These are phyloP conservation scores for Trichosporon coremiiforme DNA, from an alignment of 1,284 basidiomycete species.

Conservation along the genomic window DNA sequence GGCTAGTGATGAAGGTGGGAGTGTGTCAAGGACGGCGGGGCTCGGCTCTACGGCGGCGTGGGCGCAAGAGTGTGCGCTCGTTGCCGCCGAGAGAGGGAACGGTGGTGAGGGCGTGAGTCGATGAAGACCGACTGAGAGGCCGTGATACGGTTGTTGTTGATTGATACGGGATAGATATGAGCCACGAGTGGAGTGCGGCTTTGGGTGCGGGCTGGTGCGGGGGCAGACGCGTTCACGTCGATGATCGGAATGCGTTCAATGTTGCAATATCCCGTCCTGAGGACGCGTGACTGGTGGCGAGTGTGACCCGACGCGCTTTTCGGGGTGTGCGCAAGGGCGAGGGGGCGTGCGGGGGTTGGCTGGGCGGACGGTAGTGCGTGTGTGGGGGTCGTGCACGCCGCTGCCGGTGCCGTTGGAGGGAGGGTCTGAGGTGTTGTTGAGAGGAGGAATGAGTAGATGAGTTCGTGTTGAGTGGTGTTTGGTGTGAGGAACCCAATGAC, in stretches of 20 bases:
- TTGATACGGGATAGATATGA: not conserved
- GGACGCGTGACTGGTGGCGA: constrained; percentile 17
- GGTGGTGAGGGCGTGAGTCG: not conserved
- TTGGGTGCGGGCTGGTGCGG: constrained; percentile 11
- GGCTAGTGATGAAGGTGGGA: not conserved
- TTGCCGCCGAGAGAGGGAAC: constrained; percentile 13
- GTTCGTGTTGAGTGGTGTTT: constrained; percentile 12
- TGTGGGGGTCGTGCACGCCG: constrained; percentile 7
- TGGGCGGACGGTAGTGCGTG: not conserved
- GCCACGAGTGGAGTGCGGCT: not conserved
- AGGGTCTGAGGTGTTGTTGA: not conserved
- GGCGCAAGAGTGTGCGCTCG: constrained; percentile 18
- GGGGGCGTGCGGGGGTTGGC: not conserved
- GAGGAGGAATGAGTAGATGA: constrained; percentile 18
- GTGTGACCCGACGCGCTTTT: constrained; percentile 15
- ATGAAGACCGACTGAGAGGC: constrained; percentile 1
- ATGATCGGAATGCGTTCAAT: constrained; percentile 16
- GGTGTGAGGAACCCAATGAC: constrained; percentile 19
- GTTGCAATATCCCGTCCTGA: constrained; percentile 13
- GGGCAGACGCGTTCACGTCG: constrained; percentile 18
- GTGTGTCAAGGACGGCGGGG: not conserved
- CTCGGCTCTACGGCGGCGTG: constrained; percentile 14
- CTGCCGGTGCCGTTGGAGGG: not conserved
- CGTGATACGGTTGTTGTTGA: constrained; percentile 7
- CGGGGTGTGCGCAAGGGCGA: not conserved